A percentile compares a stretch with the other conserved stretches of the same genome.
phyloP scores from a whole-genome alignment of 352 stramenopile genomes.

The Elongisporangium undulatum region DNA sequence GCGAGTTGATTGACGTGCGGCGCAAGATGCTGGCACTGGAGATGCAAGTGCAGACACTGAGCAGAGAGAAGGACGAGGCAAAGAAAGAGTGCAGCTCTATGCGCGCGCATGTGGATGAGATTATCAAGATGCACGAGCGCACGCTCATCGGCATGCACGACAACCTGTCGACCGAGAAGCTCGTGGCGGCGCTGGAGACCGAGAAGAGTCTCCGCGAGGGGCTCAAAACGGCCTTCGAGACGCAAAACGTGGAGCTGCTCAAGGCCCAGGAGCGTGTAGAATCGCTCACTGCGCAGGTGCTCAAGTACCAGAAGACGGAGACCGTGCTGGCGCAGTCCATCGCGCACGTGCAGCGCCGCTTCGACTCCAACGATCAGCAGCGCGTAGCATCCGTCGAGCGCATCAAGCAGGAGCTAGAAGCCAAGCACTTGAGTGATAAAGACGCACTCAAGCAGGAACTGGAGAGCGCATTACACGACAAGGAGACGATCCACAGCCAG shows the following conservation, averaged over 20 bases:
- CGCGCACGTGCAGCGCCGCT: constrained; percentile 60
- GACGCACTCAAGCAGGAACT: constrained; percentile 27
- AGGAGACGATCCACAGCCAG: constrained; percentile 28
- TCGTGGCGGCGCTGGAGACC: constrained; percentile 50
- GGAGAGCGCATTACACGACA: constrained; percentile 11
- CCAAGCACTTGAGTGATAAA: constrained; percentile 26
- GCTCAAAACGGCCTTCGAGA: constrained; percentile 29
- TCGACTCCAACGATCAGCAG: constrained; percentile 55
- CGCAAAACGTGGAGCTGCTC: constrained; percentile 38
- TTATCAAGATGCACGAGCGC: constrained; percentile 46
- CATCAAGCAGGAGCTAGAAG: constrained; percentile 32
- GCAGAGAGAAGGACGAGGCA: constrained; percentile 14
- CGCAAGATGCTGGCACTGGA: constrained; percentile 43
- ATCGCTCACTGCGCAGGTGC: constrained; percentile 35
- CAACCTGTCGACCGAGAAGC: constrained; percentile 35
- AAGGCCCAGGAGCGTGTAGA: constrained; percentile 38
- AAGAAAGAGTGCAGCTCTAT: constrained; percentile 23
- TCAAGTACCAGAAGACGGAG: constrained; percentile 73
- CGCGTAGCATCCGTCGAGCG: constrained; percentile 36
- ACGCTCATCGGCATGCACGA: constrained; percentile 44
- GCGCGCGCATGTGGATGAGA: constrained; percentile 29
- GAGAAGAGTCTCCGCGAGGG: constrained; percentile 40
- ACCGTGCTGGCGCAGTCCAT: constrained; percentile 67
- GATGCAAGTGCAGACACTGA: constrained; percentile 12
- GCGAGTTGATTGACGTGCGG: constrained; percentile 31